Evolutionary conservation across 192 early-diverging fungal species (phyloP), one percentile per base, ranked within the genome.

Genomic region (Globomyces pollinis-pini): DNA sequence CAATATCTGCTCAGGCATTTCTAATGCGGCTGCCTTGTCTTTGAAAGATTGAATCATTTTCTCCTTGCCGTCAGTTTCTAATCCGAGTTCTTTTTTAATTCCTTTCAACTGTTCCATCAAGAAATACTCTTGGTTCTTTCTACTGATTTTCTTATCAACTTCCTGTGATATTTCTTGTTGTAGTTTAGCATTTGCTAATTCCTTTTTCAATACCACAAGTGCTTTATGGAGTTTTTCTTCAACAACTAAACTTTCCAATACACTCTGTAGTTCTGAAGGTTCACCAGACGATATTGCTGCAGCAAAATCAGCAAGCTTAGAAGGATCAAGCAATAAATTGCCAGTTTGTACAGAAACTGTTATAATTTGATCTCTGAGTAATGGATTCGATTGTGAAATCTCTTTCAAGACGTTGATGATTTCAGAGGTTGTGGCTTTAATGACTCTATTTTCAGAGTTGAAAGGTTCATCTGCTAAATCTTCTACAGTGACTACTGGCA

Each of bases 91-190:
- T 77, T 94, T 95, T 71, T 99, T 99, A 70, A 99, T 99, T 0
- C 94, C 93, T 73, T 96, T 97, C 59, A 99, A 80, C 71, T 99
- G 96, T 75, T 99, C 96, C 93, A 96, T 96, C 69, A 99, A 69
- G 57, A 94, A 99, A 75, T 94, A 99, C 71, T 99, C 96, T 61
- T 96, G 91, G 76, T 99, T 91, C 23, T 94, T 81, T 60, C 94
- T 86, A 2, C 89, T 90, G 61, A 99, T 99, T 76, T 97, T 97
- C 58, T 88, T 87, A 68, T 99, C 96, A 15, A 99, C 96, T 62
- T 96, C 91, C 60, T 93, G 91, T 62, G 90, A 86, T 57, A 99
- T 99, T 70, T 99, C 94, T 67, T 91, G 91, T 66, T 97, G 94
- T 60, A 99, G 70, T 67, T 99, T 91, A 5, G 92, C 93, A 63